Base-by-base conservation (phyloP, 306 rosid genomes). In the Hippophae tibetana region DNA sequence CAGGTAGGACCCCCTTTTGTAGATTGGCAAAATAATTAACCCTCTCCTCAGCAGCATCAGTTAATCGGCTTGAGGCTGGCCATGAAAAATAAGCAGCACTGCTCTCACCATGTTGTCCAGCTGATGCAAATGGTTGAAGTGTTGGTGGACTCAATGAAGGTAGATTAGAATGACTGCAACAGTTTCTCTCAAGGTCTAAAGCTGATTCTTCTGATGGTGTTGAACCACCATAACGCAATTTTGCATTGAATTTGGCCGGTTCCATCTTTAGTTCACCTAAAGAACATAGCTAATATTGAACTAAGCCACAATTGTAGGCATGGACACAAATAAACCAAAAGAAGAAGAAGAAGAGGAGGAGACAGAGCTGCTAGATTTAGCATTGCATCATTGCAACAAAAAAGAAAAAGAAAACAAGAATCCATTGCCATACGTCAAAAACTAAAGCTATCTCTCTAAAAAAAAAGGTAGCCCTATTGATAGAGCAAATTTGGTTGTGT, bases 1-100 rank as follows among this genome's bases (percentile, higher is more conserved):
- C 99, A 57, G 99, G 99, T 47, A 93, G 88, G 66, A 82, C 97
- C 42, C 82, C 95, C 84, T 93, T 93, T 68, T 93, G 99, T 69
- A 93, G 93, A 66, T 88, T 93, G 40, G 93, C 87, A 25, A 93
- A 93, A 69, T 93, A 84, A 77, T 93, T 86, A 51, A 82, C 95
- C 70, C 99, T 86, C 63, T 78, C 97, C 73, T 88, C 97, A 0
- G 94, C 95, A 50, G 97, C 95, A 42, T 84, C 97, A 57, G 75
- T 86, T 75, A 88, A 73, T 58, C 89, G 85, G 68, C 88, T 85
- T 79, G 85, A 86, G 23, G 95, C 84, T 54, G 99, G 99, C 99
- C 99, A 93, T 52, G 99, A 93, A 66, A 93, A 93, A 76, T 88
- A 93, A 54, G 99, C 88, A 12, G 98, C 93, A 47, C 68, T 92